These are phyloP conservation scores for Raphidocelis subcapitata DNA, from an alignment of 139 green algal genomes.

Conservation along the genomic window DNA sequence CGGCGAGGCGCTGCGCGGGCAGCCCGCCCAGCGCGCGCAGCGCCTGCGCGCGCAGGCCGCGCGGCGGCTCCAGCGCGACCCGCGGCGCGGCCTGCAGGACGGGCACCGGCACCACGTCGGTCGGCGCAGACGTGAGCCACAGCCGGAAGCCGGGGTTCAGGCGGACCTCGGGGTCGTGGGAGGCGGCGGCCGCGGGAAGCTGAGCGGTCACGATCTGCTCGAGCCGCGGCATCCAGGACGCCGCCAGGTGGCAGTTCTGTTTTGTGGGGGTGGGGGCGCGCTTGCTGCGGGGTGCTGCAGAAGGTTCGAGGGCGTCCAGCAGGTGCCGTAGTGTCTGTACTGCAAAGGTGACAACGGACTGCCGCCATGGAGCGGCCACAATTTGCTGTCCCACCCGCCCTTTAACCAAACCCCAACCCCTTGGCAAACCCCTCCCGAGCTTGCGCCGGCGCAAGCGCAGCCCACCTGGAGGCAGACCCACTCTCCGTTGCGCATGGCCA, in stretches of 20 bases:
- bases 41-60: constrained; percentile 73
- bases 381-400: no score
- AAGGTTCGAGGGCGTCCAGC: no score
- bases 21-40: constrained; percentile 56
- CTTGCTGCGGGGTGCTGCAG: no score
- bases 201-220: constrained; percentile 39
- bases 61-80: constrained; percentile 78
- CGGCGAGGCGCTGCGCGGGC: constrained; percentile 40
- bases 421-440: no score
- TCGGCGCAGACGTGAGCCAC: constrained; percentile 81
- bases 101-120: constrained; percentile 62
- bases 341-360: no score
- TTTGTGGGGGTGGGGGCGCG: constrained; percentile 7
- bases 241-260: constrained; percentile 91
- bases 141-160: constrained; percentile 79
- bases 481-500: constrained; percentile 63
- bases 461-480: constrained; percentile 79
- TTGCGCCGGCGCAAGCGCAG: not conserved
- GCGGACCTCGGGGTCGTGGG: constrained; percentile 9
- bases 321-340: no score
- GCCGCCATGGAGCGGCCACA: no score
- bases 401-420: no score
- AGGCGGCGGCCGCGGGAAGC: not conserved
- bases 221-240: constrained; percentile 79
- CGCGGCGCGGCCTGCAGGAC: constrained; percentile 76